A percentile compares a stretch with the other conserved stretches of the same genome.
Conservation (phyloP, 2,329 filamentous ascomycete species). For the Ampelomyces quisqualis region DNA sequence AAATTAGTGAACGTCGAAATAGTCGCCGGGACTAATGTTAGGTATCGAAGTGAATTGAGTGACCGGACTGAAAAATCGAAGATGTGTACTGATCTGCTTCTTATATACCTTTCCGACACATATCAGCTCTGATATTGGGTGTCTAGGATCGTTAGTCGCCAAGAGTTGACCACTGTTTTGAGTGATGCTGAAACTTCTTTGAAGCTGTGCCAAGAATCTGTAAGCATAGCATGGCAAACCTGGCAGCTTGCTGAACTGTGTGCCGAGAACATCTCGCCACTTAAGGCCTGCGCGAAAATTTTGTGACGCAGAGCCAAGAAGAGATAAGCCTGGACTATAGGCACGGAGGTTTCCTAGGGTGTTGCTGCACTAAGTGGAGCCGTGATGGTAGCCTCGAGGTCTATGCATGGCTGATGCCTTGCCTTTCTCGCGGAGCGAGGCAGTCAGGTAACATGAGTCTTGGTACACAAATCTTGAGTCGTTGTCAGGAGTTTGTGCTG, state of each 20-base stretch:
- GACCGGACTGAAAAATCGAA: conserved; percentile 41
- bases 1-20: conserved; percentile 14
- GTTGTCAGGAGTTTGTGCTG: too few species aligned
- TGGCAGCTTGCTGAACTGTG: conserved; percentile 16
- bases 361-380: conserved; percentile 15
- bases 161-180: conserved; percentile 38
- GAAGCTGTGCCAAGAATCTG: conserved; percentile 40
- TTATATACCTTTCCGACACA: conserved; percentile 29
- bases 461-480: too few species aligned
- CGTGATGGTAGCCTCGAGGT: conserved; percentile 19
- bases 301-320: conserved; percentile 38
- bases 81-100: conserved; percentile 22
- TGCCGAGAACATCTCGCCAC: conserved; percentile 34
- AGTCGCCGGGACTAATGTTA: conserved; percentile 32
- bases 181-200: conserved; percentile 43
- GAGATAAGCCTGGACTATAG: conserved; percentile 21
- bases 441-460: not conserved
- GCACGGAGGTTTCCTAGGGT: conserved; percentile 11
- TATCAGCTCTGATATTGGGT: conserved; percentile 9
- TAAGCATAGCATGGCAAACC: conserved; percentile 30
- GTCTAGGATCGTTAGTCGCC: conserved; percentile 23
- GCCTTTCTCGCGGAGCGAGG: not conserved
- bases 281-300: conserved; percentile 40
- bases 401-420: conserved; percentile 7
- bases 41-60: conserved; percentile 41